Evolutionary conservation across 2,329 filamentous ascomycete species (phyloP).

Genomic region (Fusarium compactum): DNA sequence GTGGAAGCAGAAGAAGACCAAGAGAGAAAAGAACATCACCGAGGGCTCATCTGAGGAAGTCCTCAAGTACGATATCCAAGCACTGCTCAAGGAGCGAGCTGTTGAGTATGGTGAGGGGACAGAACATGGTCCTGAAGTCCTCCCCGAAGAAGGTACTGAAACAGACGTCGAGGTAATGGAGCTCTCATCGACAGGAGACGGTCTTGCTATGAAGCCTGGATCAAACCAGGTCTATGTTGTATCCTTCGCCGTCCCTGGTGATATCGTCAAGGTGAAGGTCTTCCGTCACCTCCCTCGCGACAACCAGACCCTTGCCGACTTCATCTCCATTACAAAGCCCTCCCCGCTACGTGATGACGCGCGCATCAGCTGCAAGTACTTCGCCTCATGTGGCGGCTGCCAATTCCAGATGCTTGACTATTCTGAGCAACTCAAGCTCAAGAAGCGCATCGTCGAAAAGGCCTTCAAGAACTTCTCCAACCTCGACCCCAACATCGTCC

Average conservation of each 20-base stretch:
- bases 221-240: constrained; percentile 81
- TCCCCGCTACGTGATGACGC: constrained; percentile 81
- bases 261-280: constrained; percentile 82
- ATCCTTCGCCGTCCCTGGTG: constrained; percentile 89
- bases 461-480: constrained; percentile 93
- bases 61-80: constrained; percentile 71
- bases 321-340: constrained; percentile 79
- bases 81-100: constrained; percentile 61
- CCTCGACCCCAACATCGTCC: constrained; percentile 79
- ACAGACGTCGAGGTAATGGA: constrained; percentile 84
- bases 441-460: constrained; percentile 87
- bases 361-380: constrained; percentile 86
- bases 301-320: constrained; percentile 82
- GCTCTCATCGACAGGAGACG: constrained; percentile 92
- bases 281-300: constrained; percentile 75
- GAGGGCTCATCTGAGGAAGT: constrained; percentile 76
- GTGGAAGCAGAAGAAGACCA: constrained; percentile 64
- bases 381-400: constrained; percentile 87
- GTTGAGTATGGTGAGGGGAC: constrained; percentile 45
- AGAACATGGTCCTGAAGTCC: constrained; percentile 49
- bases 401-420: constrained; percentile 99
- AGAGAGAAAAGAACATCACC: constrained; percentile 70
- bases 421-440: constrained; percentile 84
- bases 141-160: constrained; percentile 78
- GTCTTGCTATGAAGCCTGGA: constrained; percentile 78